phyloP scores from a whole-genome alignment of 2,329 filamentous ascomycete genomes.

The Penicillium brevicompactum region DNA sequence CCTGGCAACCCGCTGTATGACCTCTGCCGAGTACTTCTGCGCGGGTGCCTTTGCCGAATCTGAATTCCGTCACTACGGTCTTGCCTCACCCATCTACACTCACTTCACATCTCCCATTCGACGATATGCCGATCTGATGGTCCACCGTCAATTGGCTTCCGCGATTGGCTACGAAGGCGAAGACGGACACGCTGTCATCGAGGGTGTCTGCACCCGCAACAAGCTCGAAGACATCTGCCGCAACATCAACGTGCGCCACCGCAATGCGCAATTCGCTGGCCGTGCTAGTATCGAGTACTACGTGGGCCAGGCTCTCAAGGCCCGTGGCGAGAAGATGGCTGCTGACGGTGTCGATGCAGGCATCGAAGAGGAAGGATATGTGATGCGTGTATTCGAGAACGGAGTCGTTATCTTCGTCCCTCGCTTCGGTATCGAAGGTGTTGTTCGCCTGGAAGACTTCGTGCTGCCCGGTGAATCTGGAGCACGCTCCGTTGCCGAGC shows the following conservation, averaged over 20 bases:
- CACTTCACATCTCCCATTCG: constrained; percentile 98
- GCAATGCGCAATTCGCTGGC: constrained; percentile 94
- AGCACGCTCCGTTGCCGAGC: constrained; percentile 33
- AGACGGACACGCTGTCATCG: constrained; percentile 67
- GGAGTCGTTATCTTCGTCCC: constrained; percentile 97
- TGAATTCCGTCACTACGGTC: constrained; percentile 95
- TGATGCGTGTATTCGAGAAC: constrained; percentile 97
- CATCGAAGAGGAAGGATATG: constrained; percentile 84
- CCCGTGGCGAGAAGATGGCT: constrained; percentile 54
- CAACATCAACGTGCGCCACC: constrained; percentile 97
- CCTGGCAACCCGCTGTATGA: constrained; percentile 98
- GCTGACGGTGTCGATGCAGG: constrained; percentile 38
- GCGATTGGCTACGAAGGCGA: constrained; percentile 80
- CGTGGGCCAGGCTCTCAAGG: constrained; percentile 92
- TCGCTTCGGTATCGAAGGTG: constrained; percentile 88
- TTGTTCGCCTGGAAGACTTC: constrained; percentile 84
- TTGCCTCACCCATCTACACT: constrained; percentile 96
- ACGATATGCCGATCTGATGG: constrained; percentile 94
- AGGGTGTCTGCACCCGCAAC: constrained; percentile 75
- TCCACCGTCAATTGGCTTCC: constrained; percentile 90
- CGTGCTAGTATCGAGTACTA: constrained; percentile 96
- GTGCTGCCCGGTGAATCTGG: constrained; percentile 62
- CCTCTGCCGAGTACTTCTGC: constrained; percentile 97
- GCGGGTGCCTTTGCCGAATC: constrained; percentile 89
- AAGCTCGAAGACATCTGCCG: constrained; percentile 93